These are phyloP conservation scores for Capsicum chinense DNA, from an alignment of 257 asterid genomes.

Conservation along the genomic window DNA sequence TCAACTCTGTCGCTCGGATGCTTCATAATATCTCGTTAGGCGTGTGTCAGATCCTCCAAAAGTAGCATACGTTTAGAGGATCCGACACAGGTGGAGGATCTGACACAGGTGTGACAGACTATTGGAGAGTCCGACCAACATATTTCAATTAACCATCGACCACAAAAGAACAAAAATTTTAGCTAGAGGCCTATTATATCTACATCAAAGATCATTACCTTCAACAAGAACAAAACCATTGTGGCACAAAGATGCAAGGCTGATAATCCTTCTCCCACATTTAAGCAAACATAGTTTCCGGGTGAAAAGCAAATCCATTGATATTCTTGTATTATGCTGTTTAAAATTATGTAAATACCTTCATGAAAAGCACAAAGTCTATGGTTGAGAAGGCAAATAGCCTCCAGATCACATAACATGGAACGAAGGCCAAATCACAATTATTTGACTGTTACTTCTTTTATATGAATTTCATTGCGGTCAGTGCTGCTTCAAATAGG, in stretches of 20 bases:
- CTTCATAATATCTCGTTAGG: too few species aligned
- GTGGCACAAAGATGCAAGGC: neutral
- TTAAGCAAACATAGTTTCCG: neutral
- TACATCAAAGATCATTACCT: slow-evolving; percentile 10
- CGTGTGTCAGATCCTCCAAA: too few species aligned
- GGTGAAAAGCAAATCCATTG: neutral
- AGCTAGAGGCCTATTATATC: neutral
- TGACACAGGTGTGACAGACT: too few species aligned
- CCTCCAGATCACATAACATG: neutral
- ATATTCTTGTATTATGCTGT: neutral
- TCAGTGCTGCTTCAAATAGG: slow-evolving; percentile 2
- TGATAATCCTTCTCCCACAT: neutral
- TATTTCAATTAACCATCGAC: neutral
- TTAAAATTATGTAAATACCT: neutral
- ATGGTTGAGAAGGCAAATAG: neutral
- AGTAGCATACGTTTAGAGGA: too few species aligned
- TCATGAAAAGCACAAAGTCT: neutral
- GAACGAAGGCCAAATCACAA: neutral
- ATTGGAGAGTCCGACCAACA: too few species aligned
- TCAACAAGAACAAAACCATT: neutral
- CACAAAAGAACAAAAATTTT: neutral
- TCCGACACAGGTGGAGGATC: too few species aligned
- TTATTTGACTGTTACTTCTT: neutral
- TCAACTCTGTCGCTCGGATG: neutral
- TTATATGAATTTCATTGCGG: neutral